phyloP scores from a whole-genome alignment of 768 basidiomycete genomes.

The Termitomyces sp. region DNA sequence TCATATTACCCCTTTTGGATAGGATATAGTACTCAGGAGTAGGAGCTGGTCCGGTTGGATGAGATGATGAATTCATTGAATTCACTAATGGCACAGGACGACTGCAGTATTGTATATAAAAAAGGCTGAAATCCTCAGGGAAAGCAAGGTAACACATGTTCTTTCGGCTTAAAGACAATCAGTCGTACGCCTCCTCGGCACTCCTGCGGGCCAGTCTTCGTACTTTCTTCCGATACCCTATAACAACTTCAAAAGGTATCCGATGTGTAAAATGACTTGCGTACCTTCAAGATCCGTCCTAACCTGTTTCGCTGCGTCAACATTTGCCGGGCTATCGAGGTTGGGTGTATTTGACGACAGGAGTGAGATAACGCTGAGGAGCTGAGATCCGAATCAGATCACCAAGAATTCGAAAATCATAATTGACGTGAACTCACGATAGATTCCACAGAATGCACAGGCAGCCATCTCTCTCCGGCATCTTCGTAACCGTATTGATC shows the following conservation, averaged over 20 bases:
- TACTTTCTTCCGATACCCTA: slow-evolving; percentile 95
- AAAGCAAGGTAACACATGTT: neutral
- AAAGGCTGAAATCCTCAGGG: neutral
- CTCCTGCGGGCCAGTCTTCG: slow-evolving; percentile 79
- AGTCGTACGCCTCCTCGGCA: slow-evolving; percentile 87
- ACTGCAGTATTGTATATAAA: slow-evolving; percentile 5
- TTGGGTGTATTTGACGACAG: slow-evolving; percentile 90
- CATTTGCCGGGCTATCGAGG: slow-evolving; percentile 91
- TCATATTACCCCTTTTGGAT: neutral
- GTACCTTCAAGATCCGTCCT: slow-evolving; percentile 57
- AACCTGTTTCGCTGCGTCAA: slow-evolving; percentile 91
- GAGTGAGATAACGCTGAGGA: slow-evolving; percentile 93
- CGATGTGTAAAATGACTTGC: slow-evolving; percentile 12
- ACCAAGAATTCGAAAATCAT: neutral
- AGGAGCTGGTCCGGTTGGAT: neutral
- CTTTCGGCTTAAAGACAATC: slow-evolving; percentile 15
- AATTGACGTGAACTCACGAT: slow-evolving; percentile 52
- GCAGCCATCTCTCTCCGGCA: slow-evolving; percentile 95
- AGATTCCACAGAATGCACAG: slow-evolving; percentile 94
- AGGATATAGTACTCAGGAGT: neutral
- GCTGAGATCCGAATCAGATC: slow-evolving; percentile 38
- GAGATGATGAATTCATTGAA: neutral
- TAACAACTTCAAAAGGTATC: slow-evolving; percentile 8
- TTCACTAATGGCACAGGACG: slow-evolving; percentile 6
- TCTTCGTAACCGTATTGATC: slow-evolving; percentile 98